phyloP scores from a whole-genome alignment of 2,329 filamentous ascomycete genomes.

The Aspergillus spinulosporus region DNA sequence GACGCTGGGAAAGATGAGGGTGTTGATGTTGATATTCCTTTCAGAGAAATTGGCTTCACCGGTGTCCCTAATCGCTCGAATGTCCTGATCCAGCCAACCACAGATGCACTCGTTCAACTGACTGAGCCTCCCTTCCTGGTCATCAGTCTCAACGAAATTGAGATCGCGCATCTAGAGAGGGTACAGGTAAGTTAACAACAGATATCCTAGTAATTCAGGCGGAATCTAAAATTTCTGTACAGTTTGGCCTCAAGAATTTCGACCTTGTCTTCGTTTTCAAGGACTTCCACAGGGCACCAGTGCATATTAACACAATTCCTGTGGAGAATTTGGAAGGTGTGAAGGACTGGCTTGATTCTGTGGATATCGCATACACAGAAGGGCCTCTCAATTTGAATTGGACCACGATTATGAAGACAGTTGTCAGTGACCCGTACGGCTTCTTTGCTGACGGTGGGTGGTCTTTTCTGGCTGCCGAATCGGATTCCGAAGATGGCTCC shows the following conservation, averaged over 20 bases:
- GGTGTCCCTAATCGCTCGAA: conserved; percentile 95
- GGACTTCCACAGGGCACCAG: conserved; percentile 85
- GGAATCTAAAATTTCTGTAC: conserved; percentile 33
- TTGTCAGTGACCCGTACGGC: conserved; percentile 85
- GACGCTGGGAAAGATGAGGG: conserved; percentile 90
- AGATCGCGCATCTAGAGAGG: conserved; percentile 92
- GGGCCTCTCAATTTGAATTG: conserved; percentile 97
- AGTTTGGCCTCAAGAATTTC: conserved; percentile 98
- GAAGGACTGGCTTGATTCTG: conserved; percentile 95
- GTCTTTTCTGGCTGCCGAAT: conserved; percentile 86
- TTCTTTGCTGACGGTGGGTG: conserved; percentile 97
- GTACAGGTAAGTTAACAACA: conserved; percentile 57
- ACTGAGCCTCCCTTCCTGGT: conserved; percentile 97
- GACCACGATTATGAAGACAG: conserved; percentile 99
- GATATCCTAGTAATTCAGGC: neutral
- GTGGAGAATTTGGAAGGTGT: conserved; percentile 92
- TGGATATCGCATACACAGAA: conserved; percentile 91
- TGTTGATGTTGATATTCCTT: conserved; percentile 92
- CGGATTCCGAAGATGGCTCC: conserved; percentile 75
- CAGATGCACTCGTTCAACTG: conserved; percentile 93
- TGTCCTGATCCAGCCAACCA: conserved; percentile 92
- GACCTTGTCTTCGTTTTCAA: conserved; percentile 98
- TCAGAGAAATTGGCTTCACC: conserved; percentile 93
- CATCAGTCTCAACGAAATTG: conserved; percentile 90
- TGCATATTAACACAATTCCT: conserved; percentile 96